Base-by-base conservation (phyloP, 2,329 filamentous ascomycete species). In the Trichoderma endophyticum region DNA sequence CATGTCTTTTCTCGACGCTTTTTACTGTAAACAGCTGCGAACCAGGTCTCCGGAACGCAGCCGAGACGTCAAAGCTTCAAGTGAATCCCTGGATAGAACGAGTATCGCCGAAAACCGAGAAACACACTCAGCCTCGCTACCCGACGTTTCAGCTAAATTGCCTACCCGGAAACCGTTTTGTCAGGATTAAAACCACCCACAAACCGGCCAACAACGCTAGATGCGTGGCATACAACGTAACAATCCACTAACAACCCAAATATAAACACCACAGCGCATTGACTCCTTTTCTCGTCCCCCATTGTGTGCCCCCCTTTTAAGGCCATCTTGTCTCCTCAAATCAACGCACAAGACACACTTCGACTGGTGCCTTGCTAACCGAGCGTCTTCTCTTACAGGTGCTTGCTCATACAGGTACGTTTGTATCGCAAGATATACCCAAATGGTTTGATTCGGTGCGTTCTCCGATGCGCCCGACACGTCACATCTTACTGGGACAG, bases 141-240 rank as follows among this genome's bases (percentile, higher is more conserved):
- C 15, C 24, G 28, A 32, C 28, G 65, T 60, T 68, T 60, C 54
- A 60, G 30, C 18, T 60, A 48, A 48, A 21, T 21, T 4, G 32
- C 11, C 11, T 56, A 56, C 24, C 11, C 54, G 24, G 54, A 56
- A 43, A 32, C 18, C n/a, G 26, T 12, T 60, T 18, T 8, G 36
- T 48, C 56, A 24, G 34, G 15, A 26, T 18, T 14, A 67, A 39
- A n/a, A 66, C 34, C 34, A 3, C 34, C 34, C 39, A 39, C 3
- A 67, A 43, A 51, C n/a, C 43, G n/a, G 43, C 43, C n/a, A 51
- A 21, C 18, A 43, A 48, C 36, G 61, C 61, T 48, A 48, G 48
- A 39, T 39, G 18, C 30, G 26, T n/a, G 9, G 15, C 63, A 66
- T 66, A 57, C 63, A 66, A 68, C 65, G 65, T 68, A 68, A 43